Evolutionary conservation across 768 basidiomycete species (phyloP).

Genomic region (Tricholoma furcatifolium): DNA sequence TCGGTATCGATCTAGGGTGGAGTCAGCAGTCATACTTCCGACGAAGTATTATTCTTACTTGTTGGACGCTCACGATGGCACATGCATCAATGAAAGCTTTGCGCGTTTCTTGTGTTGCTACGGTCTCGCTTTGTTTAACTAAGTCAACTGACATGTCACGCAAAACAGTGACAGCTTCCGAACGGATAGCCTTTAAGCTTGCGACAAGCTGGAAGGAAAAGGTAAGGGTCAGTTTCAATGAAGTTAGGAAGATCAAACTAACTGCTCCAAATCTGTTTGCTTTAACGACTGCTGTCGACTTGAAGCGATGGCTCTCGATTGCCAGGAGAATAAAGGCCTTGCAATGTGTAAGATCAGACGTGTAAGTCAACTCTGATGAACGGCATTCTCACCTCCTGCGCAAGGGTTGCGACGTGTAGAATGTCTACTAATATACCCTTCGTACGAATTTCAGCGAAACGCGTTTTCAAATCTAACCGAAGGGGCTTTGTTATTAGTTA

Average conservation of each 20-base stretch:
- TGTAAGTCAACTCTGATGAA: not conserved
- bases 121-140: slow-evolving; percentile 47
- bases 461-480: slow-evolving; percentile 49
- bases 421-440: slow-evolving; percentile 48
- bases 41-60: slow-evolving; percentile 24
- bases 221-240: not conserved
- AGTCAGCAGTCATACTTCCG: slow-evolving; percentile 5
- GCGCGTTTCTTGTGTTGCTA: slow-evolving; percentile 52
- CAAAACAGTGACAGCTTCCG: slow-evolving; percentile 48
- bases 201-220: slow-evolving; percentile 52
- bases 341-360: slow-evolving; percentile 4
- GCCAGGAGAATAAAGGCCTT: slow-evolving; percentile 74
- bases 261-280: slow-evolving; percentile 73
- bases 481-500: not conserved
- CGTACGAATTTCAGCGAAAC: slow-evolving; percentile 45
- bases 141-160: slow-evolving; percentile 58
- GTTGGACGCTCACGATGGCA: slow-evolving; percentile 31
- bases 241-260: slow-evolving; percentile 24
- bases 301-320: slow-evolving; percentile 74
- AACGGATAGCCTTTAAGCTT: slow-evolving; percentile 62
- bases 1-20: slow-evolving; percentile 58
- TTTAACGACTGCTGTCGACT: slow-evolving; percentile 64
- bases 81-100: slow-evolving; percentile 53
- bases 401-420: slow-evolving; percentile 72
- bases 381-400: slow-evolving; percentile 58